phyloP scores from a whole-genome alignment of 2,329 filamentous ascomycete genomes.

The Kalaharituber pfeilii region DNA sequence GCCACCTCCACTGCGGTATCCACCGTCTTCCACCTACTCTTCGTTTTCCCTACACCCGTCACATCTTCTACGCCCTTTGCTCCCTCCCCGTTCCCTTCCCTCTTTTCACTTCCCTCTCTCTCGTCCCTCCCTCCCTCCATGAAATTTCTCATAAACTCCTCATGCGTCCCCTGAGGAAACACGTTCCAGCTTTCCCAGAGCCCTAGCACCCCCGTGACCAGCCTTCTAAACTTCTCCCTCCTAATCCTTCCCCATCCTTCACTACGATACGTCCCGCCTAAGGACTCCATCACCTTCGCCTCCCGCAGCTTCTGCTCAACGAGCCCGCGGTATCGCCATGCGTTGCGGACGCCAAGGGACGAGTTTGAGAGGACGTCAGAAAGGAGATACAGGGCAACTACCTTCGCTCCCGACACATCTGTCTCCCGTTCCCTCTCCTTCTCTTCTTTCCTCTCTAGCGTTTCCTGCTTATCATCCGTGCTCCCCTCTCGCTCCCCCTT shows the following conservation, averaged over 20 bases:
- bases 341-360: conserved; percentile 60
- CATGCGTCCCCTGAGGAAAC: conserved; percentile 58
- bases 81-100: conserved; percentile 10
- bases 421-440: conserved; percentile 16
- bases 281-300: conserved; percentile 52
- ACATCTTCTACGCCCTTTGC: conserved; percentile 45
- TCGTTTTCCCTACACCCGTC: conserved; percentile 40
- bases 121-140: conserved; percentile 33
- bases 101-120: conserved; percentile 17
- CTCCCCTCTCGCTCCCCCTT: conserved; percentile 27
- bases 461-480: conserved; percentile 21
- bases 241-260: conserved; percentile 64
- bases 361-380: conserved; percentile 67
- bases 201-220: conserved; percentile 48
- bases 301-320: conserved; percentile 56
- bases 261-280: conserved; percentile 56
- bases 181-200: conserved; percentile 49
- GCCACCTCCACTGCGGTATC: conserved; percentile 25
- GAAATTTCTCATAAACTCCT: conserved; percentile 52
- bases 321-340: conserved; percentile 69
- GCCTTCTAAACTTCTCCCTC: conserved; percentile 70
- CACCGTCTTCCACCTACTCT: conserved; percentile 32
- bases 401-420: conserved; percentile 54
- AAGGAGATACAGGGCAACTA: conserved; percentile 67
- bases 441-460: conserved; percentile 28